Evolutionary conservation across 2,329 filamentous ascomycete genomes (phyloP), one percentile per base, ranked within the genome.

Genomic region (Talaromyces sp.): DNA sequence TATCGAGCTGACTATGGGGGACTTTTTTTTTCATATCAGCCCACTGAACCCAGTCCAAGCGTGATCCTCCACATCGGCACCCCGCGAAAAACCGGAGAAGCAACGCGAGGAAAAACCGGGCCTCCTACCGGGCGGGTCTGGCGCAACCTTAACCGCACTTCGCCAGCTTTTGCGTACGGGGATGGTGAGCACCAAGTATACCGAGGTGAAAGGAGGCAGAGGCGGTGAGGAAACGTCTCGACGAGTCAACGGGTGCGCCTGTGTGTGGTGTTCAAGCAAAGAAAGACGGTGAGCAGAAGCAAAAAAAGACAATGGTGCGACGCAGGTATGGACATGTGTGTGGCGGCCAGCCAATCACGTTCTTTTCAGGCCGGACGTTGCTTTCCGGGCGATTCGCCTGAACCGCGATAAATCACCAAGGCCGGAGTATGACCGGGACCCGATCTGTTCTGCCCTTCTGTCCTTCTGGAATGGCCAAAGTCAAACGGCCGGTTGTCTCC

Each of bases 31-130:
- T 41, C 54, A 32, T 48, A 24, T 48, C 27, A 50, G 26, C 32
- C 14, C 26, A 26, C 26, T 26, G 26, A 26, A 26, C 26, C 26
- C 55, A 12, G 27, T 31, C 55, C 21, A 29, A 19, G 54, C 14
- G 19, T 50, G 19, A n/a, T 29, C 52, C 38, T 54, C 54, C 35
- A 60, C 56, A 46, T 55, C 48, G 19, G 53, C 56, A 57, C 59
- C 55, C 59, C 59, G 50, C 59, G 55, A 61, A 61, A 57, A 60
- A 26, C 48, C 48, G 48, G 48, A 51, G 24, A 29, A 59, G 35
- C 27, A 41, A 51, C 53, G 54, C 59, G 59, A 61, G 29, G 54
- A 61, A 61, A 57, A 61, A 54, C 41, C 59, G 59, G 59, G 52
- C 54, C 55, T 29, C 32, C 35, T 35, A 24, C 35, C 35, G 54